These are phyloP conservation scores for Aspergillus sp. DNA, from an alignment of 2,329 filamentous ascomycete species.

Conservation along the genomic window DNA sequence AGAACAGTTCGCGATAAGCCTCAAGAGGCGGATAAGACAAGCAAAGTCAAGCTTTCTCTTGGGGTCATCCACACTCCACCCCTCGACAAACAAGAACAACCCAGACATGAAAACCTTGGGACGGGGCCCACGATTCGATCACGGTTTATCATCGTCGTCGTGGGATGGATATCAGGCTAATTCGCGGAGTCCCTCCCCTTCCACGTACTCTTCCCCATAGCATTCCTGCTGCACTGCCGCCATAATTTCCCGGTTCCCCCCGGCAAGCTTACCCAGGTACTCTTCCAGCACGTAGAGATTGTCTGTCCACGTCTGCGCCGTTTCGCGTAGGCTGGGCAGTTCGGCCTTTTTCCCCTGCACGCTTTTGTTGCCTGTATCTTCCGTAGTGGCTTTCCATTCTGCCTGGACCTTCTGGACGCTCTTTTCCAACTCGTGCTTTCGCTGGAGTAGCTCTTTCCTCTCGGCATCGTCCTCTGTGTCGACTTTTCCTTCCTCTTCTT, in stretches of 20 bases:
- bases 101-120: too few relatives aligned
- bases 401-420: slow-evolving; percentile 27
- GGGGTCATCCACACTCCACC: too few relatives aligned
- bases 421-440: slow-evolving; percentile 16
- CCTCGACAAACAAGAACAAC: too few relatives aligned
- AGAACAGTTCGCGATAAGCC: slow-evolving; percentile 20
- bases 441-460: slow-evolving; percentile 13
- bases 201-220: slow-evolving; percentile 49
- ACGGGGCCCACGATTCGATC: too few relatives aligned
- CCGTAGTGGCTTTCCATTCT: slow-evolving; percentile 14
- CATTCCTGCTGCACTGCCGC: slow-evolving; percentile 36
- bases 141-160: too few relatives aligned
- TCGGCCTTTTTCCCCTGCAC: slow-evolving; percentile 26
- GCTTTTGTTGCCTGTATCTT: slow-evolving; percentile 25
- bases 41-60: slow-evolving; percentile 22
- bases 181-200: slow-evolving; percentile 45
- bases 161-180: slow-evolving; percentile 10
- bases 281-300: slow-evolving; percentile 38
- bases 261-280: slow-evolving; percentile 30
- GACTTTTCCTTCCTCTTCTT: neutral
- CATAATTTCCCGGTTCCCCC: slow-evolving; percentile 39
- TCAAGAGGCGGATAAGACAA: slow-evolving; percentile 13
- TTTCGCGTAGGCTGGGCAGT: slow-evolving; percentile 21
- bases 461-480: slow-evolving; percentile 9
- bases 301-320: slow-evolving; percentile 35